Evolutionary conservation across 352 stramenopile genomes (phyloP).

Genomic region (Phytophthora sp.): DNA sequence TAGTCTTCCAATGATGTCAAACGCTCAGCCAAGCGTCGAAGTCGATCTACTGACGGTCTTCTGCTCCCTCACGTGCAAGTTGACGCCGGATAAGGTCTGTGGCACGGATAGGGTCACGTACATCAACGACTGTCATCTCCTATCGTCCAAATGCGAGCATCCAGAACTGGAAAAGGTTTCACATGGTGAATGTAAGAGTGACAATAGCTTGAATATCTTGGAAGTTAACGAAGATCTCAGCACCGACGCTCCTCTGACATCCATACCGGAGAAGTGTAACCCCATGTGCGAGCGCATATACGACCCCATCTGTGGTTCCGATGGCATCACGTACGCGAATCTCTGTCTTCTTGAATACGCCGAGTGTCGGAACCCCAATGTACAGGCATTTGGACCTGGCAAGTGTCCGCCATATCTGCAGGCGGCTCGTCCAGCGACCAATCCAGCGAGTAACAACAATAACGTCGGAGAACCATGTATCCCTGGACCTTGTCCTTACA

Average conservation of each 20-base stretch:
- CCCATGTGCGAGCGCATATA: conserved; percentile 52
- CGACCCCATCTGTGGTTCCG: conserved; percentile 63
- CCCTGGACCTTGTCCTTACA: conserved; percentile 45
- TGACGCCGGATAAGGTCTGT: conserved; percentile 47
- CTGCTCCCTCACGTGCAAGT: conserved; percentile 41
- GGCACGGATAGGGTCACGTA: conserved; percentile 63
- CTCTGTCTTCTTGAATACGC: conserved; percentile 61
- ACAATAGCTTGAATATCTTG: conserved; percentile 18
- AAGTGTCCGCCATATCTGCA: conserved; percentile 47
- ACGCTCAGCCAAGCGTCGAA: neutral
- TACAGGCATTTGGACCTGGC: conserved; percentile 46
- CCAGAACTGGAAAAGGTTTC: conserved; percentile 49
- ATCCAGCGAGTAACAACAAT: conserved; percentile 1
- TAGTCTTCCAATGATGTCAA: neutral
- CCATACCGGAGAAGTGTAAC: conserved; percentile 48
- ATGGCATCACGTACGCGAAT: conserved; percentile 71
- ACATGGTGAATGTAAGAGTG: conserved; percentile 36
- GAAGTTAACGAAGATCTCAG: conserved; percentile 13
- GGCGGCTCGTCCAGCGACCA: conserved; percentile 17
- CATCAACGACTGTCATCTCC: conserved; percentile 54
- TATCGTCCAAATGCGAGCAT: conserved; percentile 56
- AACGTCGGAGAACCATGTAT: conserved; percentile 39
- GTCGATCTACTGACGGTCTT: conserved; percentile 33
- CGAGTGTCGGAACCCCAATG: conserved; percentile 41
- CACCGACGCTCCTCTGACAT: conserved; percentile 4